These are phyloP conservation scores for Acanthamoeba sp. DNA, from an alignment of 208 protist species.

Conservation along the genomic window DNA sequence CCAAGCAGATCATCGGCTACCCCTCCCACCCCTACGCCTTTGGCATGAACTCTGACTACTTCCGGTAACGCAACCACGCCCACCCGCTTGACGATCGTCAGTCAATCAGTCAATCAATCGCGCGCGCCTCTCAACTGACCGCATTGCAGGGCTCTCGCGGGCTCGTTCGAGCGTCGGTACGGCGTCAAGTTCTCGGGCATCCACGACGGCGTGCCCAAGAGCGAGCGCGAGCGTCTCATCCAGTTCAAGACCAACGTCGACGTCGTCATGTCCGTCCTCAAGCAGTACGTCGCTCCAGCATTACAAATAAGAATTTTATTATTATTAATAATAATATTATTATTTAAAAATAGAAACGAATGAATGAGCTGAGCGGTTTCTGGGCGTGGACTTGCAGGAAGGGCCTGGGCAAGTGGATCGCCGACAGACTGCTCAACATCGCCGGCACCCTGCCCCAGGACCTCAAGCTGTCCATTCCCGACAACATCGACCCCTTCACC, in stretches of 20 bases:
- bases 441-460: slow-evolving; percentile 26
- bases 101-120: too few relatives aligned
- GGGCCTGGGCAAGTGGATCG: slow-evolving; percentile 74
- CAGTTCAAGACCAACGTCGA: slow-evolving; percentile 77
- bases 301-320: too few relatives aligned
- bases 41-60: slow-evolving; percentile 69
- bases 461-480: background rate
- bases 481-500: slow-evolving; percentile 7
- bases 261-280: slow-evolving; percentile 3
- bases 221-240: slow-evolving; percentile 66
- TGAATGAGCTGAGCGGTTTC: too few relatives aligned
- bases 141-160: slow-evolving; percentile 24
- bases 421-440: slow-evolving; percentile 64
- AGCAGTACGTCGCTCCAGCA: slow-evolving; percentile 60
- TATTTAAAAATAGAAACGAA: too few relatives aligned
- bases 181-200: slow-evolving; percentile 73
- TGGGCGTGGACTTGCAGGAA: slow-evolving; percentile 9
- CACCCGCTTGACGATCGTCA: background rate
- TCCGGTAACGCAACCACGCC: background rate
- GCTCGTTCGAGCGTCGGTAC: slow-evolving; percentile 64
- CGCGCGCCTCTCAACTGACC: background rate
- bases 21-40: slow-evolving; percentile 65
- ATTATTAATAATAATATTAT: too few relatives aligned
- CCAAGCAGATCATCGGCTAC: slow-evolving; percentile 71
- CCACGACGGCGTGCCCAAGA: slow-evolving; percentile 49